A percentile compares a stretch with the other conserved stretches of the same genome.
phyloP scores from a whole-genome alignment of 208 protist genomes.

The Porcisia deanei region DNA sequence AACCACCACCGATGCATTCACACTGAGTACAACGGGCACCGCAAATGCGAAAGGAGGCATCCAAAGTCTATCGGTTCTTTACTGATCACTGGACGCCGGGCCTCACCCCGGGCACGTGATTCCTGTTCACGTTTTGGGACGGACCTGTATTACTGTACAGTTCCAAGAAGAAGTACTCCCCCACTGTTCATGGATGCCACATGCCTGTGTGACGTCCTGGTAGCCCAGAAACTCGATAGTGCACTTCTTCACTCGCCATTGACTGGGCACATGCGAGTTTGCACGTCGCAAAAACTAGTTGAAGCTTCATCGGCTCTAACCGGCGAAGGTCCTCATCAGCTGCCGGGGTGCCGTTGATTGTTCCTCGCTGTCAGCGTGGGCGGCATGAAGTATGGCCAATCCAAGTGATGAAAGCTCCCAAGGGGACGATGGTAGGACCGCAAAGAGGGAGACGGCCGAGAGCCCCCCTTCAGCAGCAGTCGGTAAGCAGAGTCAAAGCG shows the following conservation, averaged over 20 bases:
- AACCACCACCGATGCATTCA: conserved; percentile 70
- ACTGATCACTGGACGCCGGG: conserved; percentile 66
- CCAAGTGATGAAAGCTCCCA: conserved; percentile 34
- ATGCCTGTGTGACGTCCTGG: conserved; percentile 62
- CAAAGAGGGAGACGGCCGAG: conserved; percentile 1
- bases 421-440: conserved; percentile 12
- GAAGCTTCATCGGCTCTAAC: conserved; percentile 78
- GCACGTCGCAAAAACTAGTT: conserved; percentile 56
- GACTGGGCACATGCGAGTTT: conserved; percentile 77
- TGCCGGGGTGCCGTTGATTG: conserved; percentile 81
- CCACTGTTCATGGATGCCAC: conserved; percentile 61
- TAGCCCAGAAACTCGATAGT: conserved; percentile 78
- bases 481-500: conserved; percentile 27
- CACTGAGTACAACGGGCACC: conserved; percentile 82
- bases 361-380: conserved; percentile 69
- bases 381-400: conserved; percentile 40
- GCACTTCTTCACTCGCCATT: conserved; percentile 94
- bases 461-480: conserved; percentile 22
- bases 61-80: conserved; percentile 56
- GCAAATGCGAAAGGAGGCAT: conserved; percentile 57
- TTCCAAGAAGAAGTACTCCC: conserved; percentile 77
- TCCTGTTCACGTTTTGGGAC: conserved; percentile 35
- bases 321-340: conserved; percentile 72
- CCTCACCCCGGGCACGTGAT: conserved; percentile 40
- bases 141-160: conserved; percentile 49